phyloP scores from a whole-genome alignment of 495 filamentous ascomycete genomes.

The Penicillium daleae region DNA sequence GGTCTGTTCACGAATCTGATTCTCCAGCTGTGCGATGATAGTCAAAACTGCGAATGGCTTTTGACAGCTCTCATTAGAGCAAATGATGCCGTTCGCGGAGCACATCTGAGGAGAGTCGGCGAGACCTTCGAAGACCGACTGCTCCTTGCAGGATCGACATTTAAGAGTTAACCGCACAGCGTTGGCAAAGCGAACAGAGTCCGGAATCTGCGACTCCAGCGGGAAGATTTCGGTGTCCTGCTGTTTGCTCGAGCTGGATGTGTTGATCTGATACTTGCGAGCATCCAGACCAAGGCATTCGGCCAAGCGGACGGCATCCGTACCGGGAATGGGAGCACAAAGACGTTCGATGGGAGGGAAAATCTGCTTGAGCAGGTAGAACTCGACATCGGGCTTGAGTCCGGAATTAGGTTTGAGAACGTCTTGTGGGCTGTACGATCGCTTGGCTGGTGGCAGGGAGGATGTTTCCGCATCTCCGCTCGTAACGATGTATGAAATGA shows the following conservation, averaged over 20 bases:
- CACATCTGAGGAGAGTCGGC: constrained; percentile 57
- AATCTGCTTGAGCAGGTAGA: constrained; percentile 97
- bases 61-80: constrained; percentile 63
- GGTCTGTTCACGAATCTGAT: constrained; percentile 74
- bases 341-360: constrained; percentile 98
- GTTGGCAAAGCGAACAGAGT: constrained; percentile 78
- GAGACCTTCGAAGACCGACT: constrained; percentile 76
- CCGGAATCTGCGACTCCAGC: constrained; percentile 91
- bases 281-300: constrained; percentile 92
- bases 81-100: constrained; percentile 73
- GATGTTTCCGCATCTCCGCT: constrained; percentile 69
- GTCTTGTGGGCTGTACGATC: constrained; percentile 84
- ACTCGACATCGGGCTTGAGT: constrained; percentile 86
- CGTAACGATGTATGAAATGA: constrained; percentile 94
- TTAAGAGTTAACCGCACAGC: constrained; percentile 73
- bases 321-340: constrained; percentile 92
- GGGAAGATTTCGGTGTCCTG: constrained; percentile 71
- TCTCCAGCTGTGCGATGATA: constrained; percentile 83
- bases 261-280: constrained; percentile 78
- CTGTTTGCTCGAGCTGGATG: constrained; percentile 55
- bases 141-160: constrained; percentile 77
- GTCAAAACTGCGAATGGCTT: constrained; percentile 69
- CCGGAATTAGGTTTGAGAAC: constrained; percentile 74
- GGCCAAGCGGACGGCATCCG: constrained; percentile 82
- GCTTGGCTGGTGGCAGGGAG: constrained; percentile 74